Evolutionary conservation across 1,284 basidiomycete species (phyloP), one percentile per base, ranked within the genome.

Genomic region (Puccinia hordei): DNA sequence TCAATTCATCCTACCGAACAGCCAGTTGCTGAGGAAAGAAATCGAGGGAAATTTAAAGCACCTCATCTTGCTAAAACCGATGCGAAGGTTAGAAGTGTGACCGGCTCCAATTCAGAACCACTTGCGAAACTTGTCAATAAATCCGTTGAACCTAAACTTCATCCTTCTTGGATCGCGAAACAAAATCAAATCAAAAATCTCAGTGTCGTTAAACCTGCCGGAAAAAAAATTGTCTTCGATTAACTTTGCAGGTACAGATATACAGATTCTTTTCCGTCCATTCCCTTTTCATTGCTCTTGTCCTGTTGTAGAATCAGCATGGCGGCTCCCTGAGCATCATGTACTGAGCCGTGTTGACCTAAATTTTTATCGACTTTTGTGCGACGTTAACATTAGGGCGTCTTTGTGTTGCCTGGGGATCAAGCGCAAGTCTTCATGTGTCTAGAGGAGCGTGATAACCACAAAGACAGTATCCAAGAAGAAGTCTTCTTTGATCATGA

Each of bases 161-260:
- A 97, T 87, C 95, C 94, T 1, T 94, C 93, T 24, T 97, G 95
- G 94, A 92, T 93, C 86, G 94, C 94, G 4, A 96, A 95, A 86
- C 89, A 88, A 86, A 90, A 90, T 84, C 86, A 92, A 81, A 92
- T 92, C 85, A 91, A 92, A 86, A 86, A 85, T 44, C 49, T 78
- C 30, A 30, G 24, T 22, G 27, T 4, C 19, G 46, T 63, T 22
- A 66, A 53, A 22, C 75, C 63, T 38, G 55, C 44, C 19, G 75
- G 75, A 1, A 78, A 78, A 46, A 78, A 78, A 33, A 78, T 78
- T 9, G 61, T 66, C 22, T 78, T 78, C 53, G 75, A 78, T 69
- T 78, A 46, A 78, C 35, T 59, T 27, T 59, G 46, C 41, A 44
- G 13, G 8, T 44, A 44, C 41, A 44, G 6, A 44, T 19, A 49